A percentile compares a stretch with the other conserved stretches of the same genome.
Conservation (phyloP, 208 protist genomes). For the Trypanosoma brucei region DNA sequence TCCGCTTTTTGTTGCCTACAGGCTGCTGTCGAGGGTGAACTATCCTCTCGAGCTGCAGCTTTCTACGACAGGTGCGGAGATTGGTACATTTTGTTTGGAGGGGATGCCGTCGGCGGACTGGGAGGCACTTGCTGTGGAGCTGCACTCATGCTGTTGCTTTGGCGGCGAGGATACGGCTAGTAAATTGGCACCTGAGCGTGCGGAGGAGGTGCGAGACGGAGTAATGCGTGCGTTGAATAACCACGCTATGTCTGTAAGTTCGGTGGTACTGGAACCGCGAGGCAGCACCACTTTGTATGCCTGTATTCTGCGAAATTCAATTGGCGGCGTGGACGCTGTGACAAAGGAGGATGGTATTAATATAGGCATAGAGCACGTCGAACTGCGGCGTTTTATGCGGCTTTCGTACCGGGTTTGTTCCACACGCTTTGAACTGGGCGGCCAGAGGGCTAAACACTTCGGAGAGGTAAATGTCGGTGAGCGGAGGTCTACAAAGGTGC, state of each 20-base stretch:
- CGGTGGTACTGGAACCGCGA: constrained; percentile 42
- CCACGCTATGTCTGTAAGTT: constrained; percentile 21
- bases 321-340: constrained; percentile 32
- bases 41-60: constrained; percentile 48
- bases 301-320: constrained; percentile 45
- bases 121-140: constrained; percentile 31
- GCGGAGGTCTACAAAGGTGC: constrained; percentile 74
- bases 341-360: constrained; percentile 84
- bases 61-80: constrained; percentile 46
- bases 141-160: constrained; percentile 46
- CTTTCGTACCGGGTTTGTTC: constrained; percentile 76
- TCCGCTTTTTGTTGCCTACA: constrained; percentile 76
- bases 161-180: constrained; percentile 27
- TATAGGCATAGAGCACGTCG: constrained; percentile 60
- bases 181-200: constrained; percentile 19
- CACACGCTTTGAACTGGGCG: constrained; percentile 62
- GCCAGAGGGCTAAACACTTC: constrained; percentile 86
- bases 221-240: constrained; percentile 40
- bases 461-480: constrained; percentile 85
- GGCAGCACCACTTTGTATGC: constrained; percentile 48
- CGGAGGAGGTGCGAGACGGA: constrained; percentile 32
- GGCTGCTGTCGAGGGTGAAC: constrained; percentile 52
- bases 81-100: constrained; percentile 53
- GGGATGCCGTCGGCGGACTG: constrained; percentile 30
- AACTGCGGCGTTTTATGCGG: constrained; percentile 75